Evolutionary conservation across 306 rosid genomes (phyloP).

Genomic region (Dicorynia guianensis): DNA sequence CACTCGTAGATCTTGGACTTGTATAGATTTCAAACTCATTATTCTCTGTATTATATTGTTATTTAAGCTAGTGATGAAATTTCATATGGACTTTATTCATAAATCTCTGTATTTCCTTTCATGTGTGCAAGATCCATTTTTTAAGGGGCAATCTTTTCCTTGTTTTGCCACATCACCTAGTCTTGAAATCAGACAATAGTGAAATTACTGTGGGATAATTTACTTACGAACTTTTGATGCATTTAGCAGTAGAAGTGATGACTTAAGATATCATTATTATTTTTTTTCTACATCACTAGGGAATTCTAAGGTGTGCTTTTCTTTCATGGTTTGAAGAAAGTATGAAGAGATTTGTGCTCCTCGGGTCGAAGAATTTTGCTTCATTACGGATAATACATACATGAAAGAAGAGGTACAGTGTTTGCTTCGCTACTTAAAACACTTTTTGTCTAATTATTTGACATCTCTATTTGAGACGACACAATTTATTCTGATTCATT

Average conservation of each 20-base stretch:
- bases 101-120: neutral
- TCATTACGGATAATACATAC: constrained; percentile 91
- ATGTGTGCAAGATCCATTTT: neutral
- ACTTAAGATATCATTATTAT: neutral
- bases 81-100: neutral
- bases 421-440: constrained; percentile 34
- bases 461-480: neutral
- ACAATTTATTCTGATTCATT: neutral
- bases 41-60: neutral
- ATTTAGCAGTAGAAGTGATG: neutral
- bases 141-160: neutral
- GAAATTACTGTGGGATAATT: neutral
- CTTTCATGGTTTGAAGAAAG: constrained; percentile 64
- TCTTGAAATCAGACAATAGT: constrained; percentile 8
- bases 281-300: constrained; percentile 7
- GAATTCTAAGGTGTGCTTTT: constrained; percentile 36
- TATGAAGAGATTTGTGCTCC: constrained; percentile 92
- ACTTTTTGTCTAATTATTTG: neutral
- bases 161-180: neutral
- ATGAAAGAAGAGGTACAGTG: constrained; percentile 72
- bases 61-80: neutral
- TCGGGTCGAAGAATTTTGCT: constrained; percentile 84
- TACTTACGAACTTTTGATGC: neutral
- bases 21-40: neutral
- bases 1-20: neutral